Percentiles rank a stretch among this genome's conserved stretches.
phyloP scores from a whole-genome alignment of 495 filamentous ascomycete species.

The Platismatia glauca region DNA sequence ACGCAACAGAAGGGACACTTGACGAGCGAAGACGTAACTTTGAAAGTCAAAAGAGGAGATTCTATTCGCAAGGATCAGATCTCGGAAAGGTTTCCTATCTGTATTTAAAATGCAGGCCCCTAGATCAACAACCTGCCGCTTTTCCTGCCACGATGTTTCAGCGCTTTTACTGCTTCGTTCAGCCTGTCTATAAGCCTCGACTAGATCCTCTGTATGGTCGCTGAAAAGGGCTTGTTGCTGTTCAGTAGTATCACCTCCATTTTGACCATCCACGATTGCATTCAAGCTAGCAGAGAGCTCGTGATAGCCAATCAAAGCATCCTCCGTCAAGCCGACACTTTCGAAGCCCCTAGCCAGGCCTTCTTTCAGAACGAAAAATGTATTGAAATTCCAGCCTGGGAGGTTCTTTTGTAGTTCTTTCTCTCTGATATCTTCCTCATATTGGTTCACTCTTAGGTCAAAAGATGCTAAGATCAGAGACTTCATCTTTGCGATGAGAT shows the following conservation, averaged over 20 bases:
- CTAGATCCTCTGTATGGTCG: slow-evolving; percentile 60
- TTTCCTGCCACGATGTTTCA: slow-evolving; percentile 10
- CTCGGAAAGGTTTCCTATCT: slow-evolving; percentile 73
- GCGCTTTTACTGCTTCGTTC: slow-evolving; percentile 1
- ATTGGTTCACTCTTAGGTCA: slow-evolving; percentile 81
- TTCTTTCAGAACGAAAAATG: slow-evolving; percentile 96
- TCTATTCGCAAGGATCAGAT: slow-evolving; percentile 87
- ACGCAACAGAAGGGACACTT: slow-evolving; percentile 73
- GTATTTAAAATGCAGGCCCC: slow-evolving; percentile 56
- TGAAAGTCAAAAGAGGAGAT: slow-evolving; percentile 97
- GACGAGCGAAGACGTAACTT: slow-evolving; percentile 86
- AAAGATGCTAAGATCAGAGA: slow-evolving; percentile 80
- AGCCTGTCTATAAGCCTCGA: slow-evolving; percentile 46
- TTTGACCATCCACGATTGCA: slow-evolving; percentile 67
- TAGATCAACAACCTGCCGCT: slow-evolving; percentile 28
- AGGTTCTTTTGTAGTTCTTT: slow-evolving; percentile 79
- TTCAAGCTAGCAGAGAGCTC: slow-evolving; percentile 82
- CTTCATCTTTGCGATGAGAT: slow-evolving; percentile 81
- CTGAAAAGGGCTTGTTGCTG: slow-evolving; percentile 59
- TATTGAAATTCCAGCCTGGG: slow-evolving; percentile 98
- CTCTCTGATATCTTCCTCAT: slow-evolving; percentile 94
- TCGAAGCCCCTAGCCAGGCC: slow-evolving; percentile 89
- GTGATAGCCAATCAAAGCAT: slow-evolving; percentile 87
- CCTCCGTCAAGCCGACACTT: slow-evolving; percentile 90
- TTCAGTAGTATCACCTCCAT: slow-evolving; percentile 41